phyloP scores from a whole-genome alignment of 2,329 filamentous ascomycete genomes.

The Epichloe uncinata region DNA sequence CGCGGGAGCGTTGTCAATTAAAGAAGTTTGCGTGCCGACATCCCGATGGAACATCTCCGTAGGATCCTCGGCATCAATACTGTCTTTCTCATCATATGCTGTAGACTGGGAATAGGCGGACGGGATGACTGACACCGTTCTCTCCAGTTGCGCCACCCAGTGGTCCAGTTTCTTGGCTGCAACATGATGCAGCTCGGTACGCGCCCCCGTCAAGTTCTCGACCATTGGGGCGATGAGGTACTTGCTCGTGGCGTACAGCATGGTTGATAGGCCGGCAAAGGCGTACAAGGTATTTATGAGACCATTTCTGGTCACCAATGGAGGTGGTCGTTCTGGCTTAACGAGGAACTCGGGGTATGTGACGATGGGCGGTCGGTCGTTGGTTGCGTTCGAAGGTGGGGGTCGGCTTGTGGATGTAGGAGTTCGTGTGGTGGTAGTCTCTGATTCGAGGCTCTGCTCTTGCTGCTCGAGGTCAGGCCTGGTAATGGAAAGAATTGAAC shows the following conservation, averaged over 20 bases:
- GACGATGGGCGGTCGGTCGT: slow-evolving; percentile 46
- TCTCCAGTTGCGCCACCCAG: slow-evolving; percentile 38
- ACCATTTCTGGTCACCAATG: slow-evolving; percentile 46
- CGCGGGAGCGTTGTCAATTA: slow-evolving; percentile 8
- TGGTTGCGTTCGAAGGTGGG: slow-evolving; percentile 13
- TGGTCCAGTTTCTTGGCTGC: slow-evolving; percentile 30
- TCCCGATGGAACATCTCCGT: slow-evolving; percentile 73
- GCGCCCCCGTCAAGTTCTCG: slow-evolving; percentile 35
- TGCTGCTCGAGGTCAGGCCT: not conserved
- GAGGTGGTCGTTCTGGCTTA: slow-evolving; percentile 40
- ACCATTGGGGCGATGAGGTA: slow-evolving; percentile 54
- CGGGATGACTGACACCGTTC: slow-evolving; percentile 49
- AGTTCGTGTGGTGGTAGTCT: not conserved
- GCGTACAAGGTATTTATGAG: slow-evolving; percentile 47
- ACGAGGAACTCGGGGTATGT: slow-evolving; percentile 60
- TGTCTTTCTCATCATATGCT: slow-evolving; percentile 16
- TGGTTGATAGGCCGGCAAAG: slow-evolving; percentile 42
- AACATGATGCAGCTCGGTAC: slow-evolving; percentile 37
- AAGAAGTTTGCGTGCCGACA: slow-evolving; percentile 63
- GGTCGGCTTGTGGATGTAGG: slow-evolving; percentile 7
- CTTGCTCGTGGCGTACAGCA: slow-evolving; percentile 58
- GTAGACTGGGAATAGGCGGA: slow-evolving; percentile 9
- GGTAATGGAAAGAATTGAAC: not conserved
- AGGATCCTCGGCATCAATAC: slow-evolving; percentile 46
- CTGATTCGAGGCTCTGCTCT: not conserved